Conservation (phyloP, 176 grass and related monocot genomes). For the Panicum miliaceum region DNA sequence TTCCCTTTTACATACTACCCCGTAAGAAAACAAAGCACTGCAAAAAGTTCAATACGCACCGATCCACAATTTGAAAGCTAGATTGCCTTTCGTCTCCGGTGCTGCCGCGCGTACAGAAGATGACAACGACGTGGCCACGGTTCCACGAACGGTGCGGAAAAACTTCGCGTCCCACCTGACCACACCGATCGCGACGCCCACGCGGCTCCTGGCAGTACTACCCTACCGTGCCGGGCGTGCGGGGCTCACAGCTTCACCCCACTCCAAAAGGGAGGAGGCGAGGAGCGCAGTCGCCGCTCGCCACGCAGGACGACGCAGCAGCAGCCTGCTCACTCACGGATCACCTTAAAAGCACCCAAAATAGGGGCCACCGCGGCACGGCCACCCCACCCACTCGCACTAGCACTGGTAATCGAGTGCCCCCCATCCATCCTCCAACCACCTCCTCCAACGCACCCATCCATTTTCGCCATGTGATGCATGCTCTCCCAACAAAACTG, state of each 20-base stretch:
- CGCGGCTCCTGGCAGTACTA: background rate
- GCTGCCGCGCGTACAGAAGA: background rate
- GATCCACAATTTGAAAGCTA: background rate
- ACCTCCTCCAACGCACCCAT: background rate
- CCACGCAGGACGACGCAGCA: too few relatives aligned
- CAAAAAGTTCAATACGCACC: background rate
- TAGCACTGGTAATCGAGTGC: background rate
- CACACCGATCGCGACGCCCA: background rate
- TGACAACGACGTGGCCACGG: conserved; percentile 4
- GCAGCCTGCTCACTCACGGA: background rate
- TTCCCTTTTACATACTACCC: background rate
- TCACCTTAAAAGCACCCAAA: background rate
- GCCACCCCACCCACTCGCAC: background rate
- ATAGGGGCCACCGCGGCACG: background rate
- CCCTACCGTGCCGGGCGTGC: background rate
- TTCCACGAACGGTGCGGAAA: background rate
- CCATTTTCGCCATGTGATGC: conserved; percentile 49
- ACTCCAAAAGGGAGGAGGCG: too few relatives aligned
- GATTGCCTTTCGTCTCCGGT: background rate
- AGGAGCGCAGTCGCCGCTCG: too few relatives aligned
- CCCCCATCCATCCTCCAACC: background rate
- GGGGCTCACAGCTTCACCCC: background rate
- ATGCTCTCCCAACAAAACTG: conserved; percentile 14
- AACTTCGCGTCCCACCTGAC: background rate
- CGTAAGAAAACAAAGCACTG: background rate